Conservation (phyloP, 495 filamentous ascomycete genomes). For the Opeltia flavorubescens region DNA sequence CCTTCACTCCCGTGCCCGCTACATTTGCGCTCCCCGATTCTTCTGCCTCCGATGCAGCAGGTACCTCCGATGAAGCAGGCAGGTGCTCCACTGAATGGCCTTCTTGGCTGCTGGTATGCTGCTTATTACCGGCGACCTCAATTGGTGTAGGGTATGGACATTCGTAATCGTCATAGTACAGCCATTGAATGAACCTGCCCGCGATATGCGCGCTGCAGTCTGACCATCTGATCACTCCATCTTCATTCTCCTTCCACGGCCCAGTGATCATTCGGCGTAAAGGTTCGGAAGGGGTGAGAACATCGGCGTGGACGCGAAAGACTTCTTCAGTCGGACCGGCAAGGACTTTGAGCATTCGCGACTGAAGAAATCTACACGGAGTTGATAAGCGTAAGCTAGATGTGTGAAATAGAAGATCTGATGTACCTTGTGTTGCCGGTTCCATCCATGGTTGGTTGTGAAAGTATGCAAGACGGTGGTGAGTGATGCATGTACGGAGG, state of each 20-base stretch:
- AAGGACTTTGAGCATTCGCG: not conserved
- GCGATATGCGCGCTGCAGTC: not conserved
- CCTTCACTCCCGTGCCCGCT: not conserved
- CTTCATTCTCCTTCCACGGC: not conserved
- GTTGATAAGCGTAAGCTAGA: too few species aligned
- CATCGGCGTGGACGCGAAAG: not conserved
- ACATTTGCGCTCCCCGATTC: not conserved
- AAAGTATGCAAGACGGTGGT: too few species aligned
- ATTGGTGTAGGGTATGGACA: not conserved
- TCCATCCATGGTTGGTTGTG: too few species aligned
- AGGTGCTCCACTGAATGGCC: too few species aligned
- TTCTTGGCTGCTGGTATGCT: too few species aligned
- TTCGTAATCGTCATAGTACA: slow-evolving; percentile 1
- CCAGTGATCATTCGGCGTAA: not conserved
- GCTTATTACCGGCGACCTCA: too few species aligned
- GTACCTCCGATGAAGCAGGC: too few species aligned
- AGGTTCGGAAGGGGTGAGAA: slow-evolving; percentile 1
- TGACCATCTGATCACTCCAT: not conserved
- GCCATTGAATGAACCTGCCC: not conserved
- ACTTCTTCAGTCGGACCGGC: not conserved
- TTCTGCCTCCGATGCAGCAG: not conserved
- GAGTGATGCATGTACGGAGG: too few species aligned
- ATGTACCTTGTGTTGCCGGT: too few species aligned
- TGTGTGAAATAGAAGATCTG: too few species aligned
- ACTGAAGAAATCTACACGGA: not conserved